Evolutionary conservation across 176 grass and related monocot species (phyloP), one percentile per base, ranked within the genome.

Genomic region (Cocos nucifera): DNA sequence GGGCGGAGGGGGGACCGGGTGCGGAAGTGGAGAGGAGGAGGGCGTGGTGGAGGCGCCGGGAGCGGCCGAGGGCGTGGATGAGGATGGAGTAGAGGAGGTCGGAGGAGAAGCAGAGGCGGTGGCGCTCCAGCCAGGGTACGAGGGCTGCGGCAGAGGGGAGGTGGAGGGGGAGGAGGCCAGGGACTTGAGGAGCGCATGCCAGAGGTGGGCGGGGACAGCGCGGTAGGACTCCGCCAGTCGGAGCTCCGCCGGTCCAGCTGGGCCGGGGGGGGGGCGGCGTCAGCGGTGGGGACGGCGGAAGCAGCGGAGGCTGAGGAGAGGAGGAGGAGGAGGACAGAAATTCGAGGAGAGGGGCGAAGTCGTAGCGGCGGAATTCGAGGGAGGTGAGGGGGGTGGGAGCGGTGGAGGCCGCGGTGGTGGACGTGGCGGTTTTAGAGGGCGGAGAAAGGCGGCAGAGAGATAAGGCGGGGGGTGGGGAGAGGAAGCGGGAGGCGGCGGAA

Each of bases 31-130:
- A 85, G 58, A 90, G 65, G 3, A 85, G 73, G 52, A 97, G 65
- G 50, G 81, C 83, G 53, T 83, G 81, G 6, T 80, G 86, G 53
- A 97, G 75, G 17, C 79, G 59, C 12, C 51, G 73, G 50, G 73
- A 65, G 0, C 80, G 67, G 19, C 80, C 83, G 59, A 96, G 80
- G 16, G 78, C 77, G 74, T 88, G 87, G 19, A 97, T 65, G 53
- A 90, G 83, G 6, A 88, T 85, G n/a, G 86, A 89, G 22, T 76
- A 80, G 29, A 95, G 79, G 53, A 96, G 91, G 80, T 96, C 86
- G 55, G 86, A 77, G 17, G 86, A 82, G 83, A 87, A 96, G 80
- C 83, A 96, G 69, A 96, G 91, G 27, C 87, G 83, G 50, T 96
- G 92, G 53, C 86, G 83, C 68, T 89, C 79, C 56, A 97, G 83